Conservation (phyloP, 1,284 basidiomycete species). For the Rhodotorula mucilaginosa region DNA sequence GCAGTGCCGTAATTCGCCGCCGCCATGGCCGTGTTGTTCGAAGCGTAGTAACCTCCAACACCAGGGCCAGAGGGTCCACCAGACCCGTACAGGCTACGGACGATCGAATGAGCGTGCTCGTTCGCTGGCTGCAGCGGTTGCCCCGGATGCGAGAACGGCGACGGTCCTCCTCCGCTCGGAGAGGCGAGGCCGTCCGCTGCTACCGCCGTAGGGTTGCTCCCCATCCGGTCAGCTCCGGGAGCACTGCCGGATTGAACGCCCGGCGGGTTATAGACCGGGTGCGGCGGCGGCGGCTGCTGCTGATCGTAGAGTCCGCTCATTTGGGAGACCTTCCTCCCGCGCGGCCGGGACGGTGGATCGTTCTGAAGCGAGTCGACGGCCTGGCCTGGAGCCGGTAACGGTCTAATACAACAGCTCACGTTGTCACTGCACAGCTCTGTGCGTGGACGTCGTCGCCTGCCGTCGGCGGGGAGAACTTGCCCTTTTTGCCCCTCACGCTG, state of each 20-base stretch:
- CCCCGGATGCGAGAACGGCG: constrained; percentile 1
- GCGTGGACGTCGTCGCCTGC: no score
- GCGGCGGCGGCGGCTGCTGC: no score
- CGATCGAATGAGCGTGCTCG: not conserved
- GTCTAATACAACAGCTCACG: no score
- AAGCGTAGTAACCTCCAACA: not conserved
- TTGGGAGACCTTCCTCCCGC: not conserved
- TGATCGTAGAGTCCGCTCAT: not conserved
- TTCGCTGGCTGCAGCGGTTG: not conserved
- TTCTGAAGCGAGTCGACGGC: no score
- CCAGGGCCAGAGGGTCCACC: no score
- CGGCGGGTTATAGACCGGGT: not conserved
- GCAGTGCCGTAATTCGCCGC: not conserved
- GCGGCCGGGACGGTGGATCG: no score
- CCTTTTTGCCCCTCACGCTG: no score
- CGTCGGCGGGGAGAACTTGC: no score
- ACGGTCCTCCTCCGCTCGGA: not conserved
- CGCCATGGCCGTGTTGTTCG: not conserved
- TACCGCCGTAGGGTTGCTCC: not conserved
- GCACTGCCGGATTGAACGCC: not conserved
- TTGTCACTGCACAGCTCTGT: no score
- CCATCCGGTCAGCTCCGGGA: not conserved
- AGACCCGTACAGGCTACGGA: not conserved
- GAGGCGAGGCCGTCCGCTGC: not conserved
- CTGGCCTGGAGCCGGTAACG: no score